Base-by-base conservation (phyloP, 805 yeast species). In the Candida corydali region DNA sequence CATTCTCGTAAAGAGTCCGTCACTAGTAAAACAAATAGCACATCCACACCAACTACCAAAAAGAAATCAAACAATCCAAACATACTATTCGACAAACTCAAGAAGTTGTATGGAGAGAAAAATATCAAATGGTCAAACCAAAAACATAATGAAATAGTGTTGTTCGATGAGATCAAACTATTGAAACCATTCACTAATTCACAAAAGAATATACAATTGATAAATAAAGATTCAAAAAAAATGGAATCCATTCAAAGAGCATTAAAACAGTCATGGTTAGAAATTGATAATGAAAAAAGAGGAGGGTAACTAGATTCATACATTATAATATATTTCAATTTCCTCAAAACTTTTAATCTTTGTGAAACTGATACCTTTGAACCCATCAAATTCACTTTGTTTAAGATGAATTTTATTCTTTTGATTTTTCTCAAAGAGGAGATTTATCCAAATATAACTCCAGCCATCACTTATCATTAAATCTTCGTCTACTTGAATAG, bases 341-440 rank as follows among this genome's bases (percentile, higher is more conserved):
- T 57, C 36, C n/a, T 78, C 80, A 47, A 83, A 81, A 8, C 73
- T 46, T 42, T 65, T 63, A 3, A 61, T 38, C 0, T 88, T 88
- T 43, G 70, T 73, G 31, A 63, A 63, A n/a, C 51, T 49, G 1
- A 78, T 69, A 1, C 93, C 94, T 44, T 71, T 70, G 39, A 68
- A 69, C 0, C 95, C 94, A 55, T 85, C 94, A 46, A 82, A 61
- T 0, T 74, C 69, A 2, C 64, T 62, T 66, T 65, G 59, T 8
- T 10, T 16, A 5, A 17, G 12, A 10, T 11, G 25, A 4, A 12
- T 24, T 14, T 8, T 4, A 16, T 22, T 15, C 5, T 30, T 6
- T 11, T 62, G 50, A 11, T 30, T 11, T 9, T 63, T 50, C 43
- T 74, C 79, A 53, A 71, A 68, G 39, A 54, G 61, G 2, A 63